Evolutionary conservation across 2,329 filamentous ascomycete genomes (phyloP).

Genomic region (Talaromyces sp.): DNA sequence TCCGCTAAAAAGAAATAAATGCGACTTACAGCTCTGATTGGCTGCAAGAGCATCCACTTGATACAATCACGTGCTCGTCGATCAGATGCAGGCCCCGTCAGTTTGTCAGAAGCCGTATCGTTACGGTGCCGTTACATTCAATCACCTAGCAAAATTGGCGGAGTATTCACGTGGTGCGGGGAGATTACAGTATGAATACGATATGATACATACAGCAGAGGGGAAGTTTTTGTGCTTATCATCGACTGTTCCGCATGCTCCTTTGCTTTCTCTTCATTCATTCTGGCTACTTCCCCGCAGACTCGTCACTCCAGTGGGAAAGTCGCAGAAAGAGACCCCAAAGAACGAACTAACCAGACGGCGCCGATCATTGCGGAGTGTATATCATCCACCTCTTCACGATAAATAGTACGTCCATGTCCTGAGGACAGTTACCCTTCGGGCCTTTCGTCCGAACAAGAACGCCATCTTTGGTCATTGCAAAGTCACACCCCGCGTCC

Average conservation of each 20-base stretch:
- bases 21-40: not conserved
- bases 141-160: not conserved
- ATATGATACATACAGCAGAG: not conserved
- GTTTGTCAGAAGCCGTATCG: not conserved
- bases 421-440: not conserved
- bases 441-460: constrained; percentile 7
- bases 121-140: not conserved
- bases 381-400: not conserved
- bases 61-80: constrained; percentile 1
- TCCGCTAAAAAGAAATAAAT: not conserved
- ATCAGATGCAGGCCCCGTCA: not conserved
- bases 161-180: constrained; percentile 15
- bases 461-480: constrained; percentile 5
- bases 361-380: constrained; percentile 5
- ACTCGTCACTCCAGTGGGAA: not conserved
- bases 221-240: constrained; percentile 2
- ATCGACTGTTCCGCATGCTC: not conserved
- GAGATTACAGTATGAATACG: not conserved
- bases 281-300: not conserved
- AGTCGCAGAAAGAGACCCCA: not conserved
- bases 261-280: not conserved
- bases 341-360: not conserved
- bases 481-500: not conserved
- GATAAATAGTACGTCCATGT: not conserved
- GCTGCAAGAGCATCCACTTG: not conserved